Percentiles rank a stretch among this genome's conserved stretches.
These are phyloP conservation scores for Nadsonia fulvescens DNA, from an alignment of 805 yeast species.

Conservation along the genomic window DNA sequence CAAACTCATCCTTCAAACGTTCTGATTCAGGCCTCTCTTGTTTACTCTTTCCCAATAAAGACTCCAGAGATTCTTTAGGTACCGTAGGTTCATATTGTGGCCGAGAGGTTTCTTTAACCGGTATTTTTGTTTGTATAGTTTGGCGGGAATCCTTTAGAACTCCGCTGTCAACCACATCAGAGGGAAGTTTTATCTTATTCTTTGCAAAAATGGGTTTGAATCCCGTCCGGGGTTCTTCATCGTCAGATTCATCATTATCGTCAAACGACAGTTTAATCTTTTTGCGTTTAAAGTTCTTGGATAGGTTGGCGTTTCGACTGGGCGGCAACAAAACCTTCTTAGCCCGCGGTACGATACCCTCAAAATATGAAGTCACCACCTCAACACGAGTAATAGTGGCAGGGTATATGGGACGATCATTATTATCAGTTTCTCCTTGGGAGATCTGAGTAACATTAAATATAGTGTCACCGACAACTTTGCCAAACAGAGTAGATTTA, in stretches of 20 bases:
- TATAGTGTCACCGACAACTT: conserved; percentile 35
- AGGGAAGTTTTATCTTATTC: too few species aligned
- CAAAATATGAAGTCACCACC: conserved; percentile 32
- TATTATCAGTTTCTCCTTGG: conserved; percentile 23
- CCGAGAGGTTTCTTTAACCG: too few species aligned
- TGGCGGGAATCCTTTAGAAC: too few species aligned
- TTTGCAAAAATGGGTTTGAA: too few species aligned
- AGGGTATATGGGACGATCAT: conserved; percentile 33
- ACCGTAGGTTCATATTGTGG: too few species aligned
- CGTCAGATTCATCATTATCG: conserved; percentile 23
- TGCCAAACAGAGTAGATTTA: conserved; percentile 35
- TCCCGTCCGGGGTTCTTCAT: conserved; percentile 11
- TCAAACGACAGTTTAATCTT: conserved; percentile 23
- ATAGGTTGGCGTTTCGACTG: conserved; percentile 5
- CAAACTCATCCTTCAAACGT: conserved; percentile 4
- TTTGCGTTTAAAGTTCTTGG: conserved; percentile 2
- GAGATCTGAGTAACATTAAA: conserved; percentile 33
- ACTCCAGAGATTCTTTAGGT: too few species aligned
- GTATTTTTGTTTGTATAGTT: too few species aligned
- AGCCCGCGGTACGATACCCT: conserved; percentile 25
- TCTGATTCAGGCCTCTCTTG: conserved; percentile 1
- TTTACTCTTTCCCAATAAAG: too few species aligned
- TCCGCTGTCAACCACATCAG: too few species aligned
- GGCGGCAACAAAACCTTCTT: too few species aligned
- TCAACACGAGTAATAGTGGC: conserved; percentile 24